Evolutionary conservation across 2,329 filamentous ascomycete species (phyloP).

Genomic region (Magnaporthiopsis incrustans): DNA sequence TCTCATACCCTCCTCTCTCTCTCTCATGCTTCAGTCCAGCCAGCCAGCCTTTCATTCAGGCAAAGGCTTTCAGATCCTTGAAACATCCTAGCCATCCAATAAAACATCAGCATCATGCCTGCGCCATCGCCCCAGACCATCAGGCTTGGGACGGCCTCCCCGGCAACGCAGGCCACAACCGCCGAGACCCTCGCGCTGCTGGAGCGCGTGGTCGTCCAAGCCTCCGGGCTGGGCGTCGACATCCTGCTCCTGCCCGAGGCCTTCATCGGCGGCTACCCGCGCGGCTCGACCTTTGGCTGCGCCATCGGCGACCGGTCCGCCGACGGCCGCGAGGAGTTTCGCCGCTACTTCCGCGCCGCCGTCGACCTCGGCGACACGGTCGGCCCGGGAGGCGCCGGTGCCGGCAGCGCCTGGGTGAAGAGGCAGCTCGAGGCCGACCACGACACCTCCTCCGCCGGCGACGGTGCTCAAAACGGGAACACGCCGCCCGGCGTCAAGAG

Average conservation of each 20-base stretch:
- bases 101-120: not conserved
- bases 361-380: conserved; percentile 78
- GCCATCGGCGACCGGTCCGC: conserved; percentile 61
- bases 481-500: conserved; percentile 24
- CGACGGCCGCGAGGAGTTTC: conserved; percentile 71
- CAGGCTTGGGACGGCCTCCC: conserved; percentile 48
- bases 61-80: too few relatives aligned
- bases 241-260: conserved; percentile 87
- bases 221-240: conserved; percentile 48
- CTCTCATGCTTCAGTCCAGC: too few relatives aligned
- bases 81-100: not conserved
- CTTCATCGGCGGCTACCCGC: conserved; percentile 85
- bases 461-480: not conserved
- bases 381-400: conserved; percentile 50
- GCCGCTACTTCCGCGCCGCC: conserved; percentile 68
- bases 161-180: conserved; percentile 40
- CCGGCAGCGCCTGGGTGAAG: conserved; percentile 63
- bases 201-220: conserved; percentile 51
- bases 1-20: too few relatives aligned
- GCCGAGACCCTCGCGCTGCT: conserved; percentile 59
- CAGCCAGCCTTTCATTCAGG: too few relatives aligned
- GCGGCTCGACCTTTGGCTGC: conserved; percentile 70
- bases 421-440: conserved; percentile 28
- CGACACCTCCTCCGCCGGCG: not conserved
- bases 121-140: conserved; percentile 22